These are phyloP conservation scores for Ciborinia camelliae DNA, from an alignment of 2,329 filamentous ascomycete species.

Conservation along the genomic window DNA sequence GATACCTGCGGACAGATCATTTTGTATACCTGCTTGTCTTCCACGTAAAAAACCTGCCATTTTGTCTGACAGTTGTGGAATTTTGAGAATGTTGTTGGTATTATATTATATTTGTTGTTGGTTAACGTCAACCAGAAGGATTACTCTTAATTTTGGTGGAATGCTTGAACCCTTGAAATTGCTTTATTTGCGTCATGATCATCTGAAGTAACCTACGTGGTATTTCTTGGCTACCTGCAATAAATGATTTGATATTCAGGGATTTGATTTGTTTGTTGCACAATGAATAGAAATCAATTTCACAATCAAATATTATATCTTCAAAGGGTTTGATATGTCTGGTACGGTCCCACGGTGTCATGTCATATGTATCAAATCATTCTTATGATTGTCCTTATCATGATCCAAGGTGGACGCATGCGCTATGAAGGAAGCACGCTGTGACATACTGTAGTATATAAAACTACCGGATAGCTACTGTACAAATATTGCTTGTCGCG, in stretches of 20 bases:
- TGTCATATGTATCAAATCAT: neutral
- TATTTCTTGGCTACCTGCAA: slow-evolving; percentile 10
- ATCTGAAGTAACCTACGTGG: slow-evolving; percentile 7
- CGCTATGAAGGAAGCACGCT: neutral
- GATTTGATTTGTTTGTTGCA: neutral
- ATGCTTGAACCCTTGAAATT: neutral
- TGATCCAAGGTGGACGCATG: neutral
- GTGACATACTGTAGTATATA: neutral
- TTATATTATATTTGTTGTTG: slow-evolving; percentile 13
- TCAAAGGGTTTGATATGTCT: neutral
- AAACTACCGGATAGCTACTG: neutral
- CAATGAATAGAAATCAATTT: neutral
- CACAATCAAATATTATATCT: neutral
- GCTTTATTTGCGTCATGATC: slow-evolving; percentile 13
- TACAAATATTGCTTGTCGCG: neutral
- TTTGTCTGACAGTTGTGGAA: neutral
- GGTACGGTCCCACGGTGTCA: neutral
- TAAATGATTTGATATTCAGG: slow-evolving; percentile 1
- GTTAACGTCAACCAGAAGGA: neutral
- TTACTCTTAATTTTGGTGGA: neutral
- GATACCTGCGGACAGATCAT: slow-evolving; percentile 82
- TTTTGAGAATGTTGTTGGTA: neutral
- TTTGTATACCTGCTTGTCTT: slow-evolving; percentile 90
- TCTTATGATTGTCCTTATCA: neutral
- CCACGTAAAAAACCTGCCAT: slow-evolving; percentile 89